Percentiles rank a stretch among this genome's conserved stretches.
Evolutionary conservation across 257 asterid genomes (phyloP).

Genomic region (Eucommia ulmoides): DNA sequence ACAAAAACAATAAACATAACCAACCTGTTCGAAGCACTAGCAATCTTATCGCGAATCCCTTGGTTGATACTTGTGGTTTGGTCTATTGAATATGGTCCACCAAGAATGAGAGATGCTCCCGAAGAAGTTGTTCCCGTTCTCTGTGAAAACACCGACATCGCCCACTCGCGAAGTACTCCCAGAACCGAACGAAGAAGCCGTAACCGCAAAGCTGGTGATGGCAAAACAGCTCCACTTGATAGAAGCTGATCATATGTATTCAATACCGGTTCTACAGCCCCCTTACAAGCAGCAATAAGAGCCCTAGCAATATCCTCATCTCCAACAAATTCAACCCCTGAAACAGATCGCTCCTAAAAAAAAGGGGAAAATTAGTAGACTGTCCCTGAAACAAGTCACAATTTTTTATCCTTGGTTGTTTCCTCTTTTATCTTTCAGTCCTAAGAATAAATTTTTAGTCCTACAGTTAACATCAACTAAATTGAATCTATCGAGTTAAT

Average conservation of each 20-base stretch:
- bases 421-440: too few species aligned
- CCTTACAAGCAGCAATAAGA: conserved; percentile 80
- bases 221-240: conserved; percentile 64
- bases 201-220: conserved; percentile 55
- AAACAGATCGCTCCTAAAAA: conserved; percentile 62
- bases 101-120: conserved; percentile 80
- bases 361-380: too few species aligned
- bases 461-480: too few species aligned
- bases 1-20: conserved; percentile 1
- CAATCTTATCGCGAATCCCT: conserved; percentile 79
- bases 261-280: conserved; percentile 78
- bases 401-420: too few species aligned
- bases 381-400: too few species aligned
- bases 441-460: too few species aligned
- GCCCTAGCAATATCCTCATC: conserved; percentile 94
- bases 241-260: conserved; percentile 68
- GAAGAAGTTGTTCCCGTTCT: conserved; percentile 66
- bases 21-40: conserved; percentile 80
- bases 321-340: conserved; percentile 67
- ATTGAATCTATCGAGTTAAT: too few species aligned
- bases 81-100: conserved; percentile 52
- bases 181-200: conserved; percentile 84
- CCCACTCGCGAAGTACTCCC: conserved; percentile 77
- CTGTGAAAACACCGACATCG: conserved; percentile 61
- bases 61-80: conserved; percentile 46